Evolutionary conservation across 306 rosid genomes (phyloP), one percentile per base, ranked within the genome.

Genomic region (Pterocarpus macrocarpus): DNA sequence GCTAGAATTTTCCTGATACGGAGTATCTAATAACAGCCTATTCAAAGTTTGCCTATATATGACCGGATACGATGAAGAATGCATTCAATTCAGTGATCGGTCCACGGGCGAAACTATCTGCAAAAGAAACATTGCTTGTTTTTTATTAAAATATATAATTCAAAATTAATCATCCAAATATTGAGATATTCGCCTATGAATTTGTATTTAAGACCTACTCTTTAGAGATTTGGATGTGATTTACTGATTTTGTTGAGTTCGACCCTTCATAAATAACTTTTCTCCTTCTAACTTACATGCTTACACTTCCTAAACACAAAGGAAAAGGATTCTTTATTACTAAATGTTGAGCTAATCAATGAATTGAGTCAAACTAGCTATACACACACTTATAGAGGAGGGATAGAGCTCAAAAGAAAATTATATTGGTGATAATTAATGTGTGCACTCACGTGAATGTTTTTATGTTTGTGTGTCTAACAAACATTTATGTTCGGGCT

Each of bases 381-480:
- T 67, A 8, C 9, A 47, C 47, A 70, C 3, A 67, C 35, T 58
- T 41, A 63, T 50, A 61, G 22, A 35, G 56, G 17, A 43, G 4
- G 58, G 65, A 69, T 39, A 15, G 53, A 50, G 57, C 1, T 50
- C 5, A 50, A 47, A 47, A 58, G 6, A 68, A 71, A 63, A 49
- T 36, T 50, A 47, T 8, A 41, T 66, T 58, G 49, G 28, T 61
- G 65, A 55, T 9, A 68, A 30, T 17, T 44, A 45, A 71, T 57
- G 83, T 62, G 78, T 75, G 80, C 5, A 15, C 66, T 88, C 90
- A 86, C 83, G 91, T 82, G 89, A 75, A 58, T 73, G 69, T 73
- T 73, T 73, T 64, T 10, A 80, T 74, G 83, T 66, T 47, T 56
- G 84, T 68, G 72, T 71, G 86, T 36, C 57, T 75, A 78, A 69